Evolutionary conservation across 306 rosid species (phyloP), one percentile per base, ranked within the genome.

Genomic region (Cicer yamashitae): DNA sequence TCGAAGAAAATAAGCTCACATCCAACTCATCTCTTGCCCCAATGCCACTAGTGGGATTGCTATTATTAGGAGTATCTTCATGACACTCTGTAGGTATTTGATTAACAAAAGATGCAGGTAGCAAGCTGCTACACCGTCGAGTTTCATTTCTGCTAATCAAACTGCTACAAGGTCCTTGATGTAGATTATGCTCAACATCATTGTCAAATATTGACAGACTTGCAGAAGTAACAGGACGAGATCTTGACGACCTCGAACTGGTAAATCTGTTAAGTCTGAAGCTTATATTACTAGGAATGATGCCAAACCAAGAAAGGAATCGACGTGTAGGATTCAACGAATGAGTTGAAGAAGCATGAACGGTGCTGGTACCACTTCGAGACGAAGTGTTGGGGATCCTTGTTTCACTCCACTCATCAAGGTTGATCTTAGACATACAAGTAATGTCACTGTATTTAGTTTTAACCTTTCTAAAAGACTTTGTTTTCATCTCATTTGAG

Each of bases 191-290:
- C 54, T 84, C 96, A 43, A 85, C 92, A 66, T 85, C 96, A 70
- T 76, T 76, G 80, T 92, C 87, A 74, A 87, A 72, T 17, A 82
- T 62, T 15, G 96, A 57, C 63, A 83, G 73, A 82, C 74, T 81
- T 54, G 83, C 77, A 7, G 96, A 79, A 82, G 97, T 83, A 75
- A 83, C 71, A n/a, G 97, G 91, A 71, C 78, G 84, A 76, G 90
- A 85, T 78, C 85, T 87, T 17, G 96, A 90, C 18, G 96, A 92
- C 62, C 92, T 93, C 77, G 88, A 83, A 83, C 97, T 88, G 66
- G 86, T 82, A 45, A 97, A 89, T 83, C 97, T 88, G 79, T 92
- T 89, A 47, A 94, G 83, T 77, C 97, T 86, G 82, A 87, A 94
- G 90, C 93, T 91, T 65, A 88, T 50, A 41, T 86, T 90, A 37